phyloP scores from a whole-genome alignment of 2,329 filamentous ascomycete genomes.

The Hyphodiscus sp. region DNA sequence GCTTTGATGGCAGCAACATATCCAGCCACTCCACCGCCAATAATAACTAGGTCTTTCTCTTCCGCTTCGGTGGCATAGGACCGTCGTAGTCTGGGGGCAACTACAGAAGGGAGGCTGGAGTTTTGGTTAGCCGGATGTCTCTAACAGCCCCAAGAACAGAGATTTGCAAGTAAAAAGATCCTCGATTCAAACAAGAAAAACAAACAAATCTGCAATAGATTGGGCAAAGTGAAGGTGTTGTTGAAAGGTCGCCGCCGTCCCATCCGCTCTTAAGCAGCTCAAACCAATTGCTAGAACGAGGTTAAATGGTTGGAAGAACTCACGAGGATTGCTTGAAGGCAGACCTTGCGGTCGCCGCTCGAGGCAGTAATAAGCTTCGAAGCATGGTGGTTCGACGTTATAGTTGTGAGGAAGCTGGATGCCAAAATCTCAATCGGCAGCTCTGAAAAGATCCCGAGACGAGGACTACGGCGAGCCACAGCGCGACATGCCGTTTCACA shows the following conservation, averaged over 20 bases:
- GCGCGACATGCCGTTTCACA: too few species aligned
- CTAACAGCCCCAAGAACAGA: background rate
- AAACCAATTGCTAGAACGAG: background rate
- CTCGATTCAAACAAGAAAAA: too few species aligned
- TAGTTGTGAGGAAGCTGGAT: slow-evolving; percentile 10
- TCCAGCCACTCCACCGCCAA: slow-evolving; percentile 94
- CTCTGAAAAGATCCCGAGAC: background rate
- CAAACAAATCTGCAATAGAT: too few species aligned
- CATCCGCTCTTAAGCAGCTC: background rate
- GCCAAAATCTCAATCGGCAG: background rate
- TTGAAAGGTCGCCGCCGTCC: too few species aligned
- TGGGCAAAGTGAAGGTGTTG: too few species aligned
- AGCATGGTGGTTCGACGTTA: slow-evolving; percentile 44
- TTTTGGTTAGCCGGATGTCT: slow-evolving; percentile 20
- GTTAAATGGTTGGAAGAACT: slow-evolving; percentile 25
- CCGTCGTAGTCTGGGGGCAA: slow-evolving; percentile 49
- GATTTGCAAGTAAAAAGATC: background rate
- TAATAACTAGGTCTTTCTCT: slow-evolving; percentile 95
- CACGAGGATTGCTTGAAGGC: slow-evolving; percentile 49
- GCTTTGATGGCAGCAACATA: slow-evolving; percentile 99
- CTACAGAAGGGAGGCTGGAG: slow-evolving; percentile 43
- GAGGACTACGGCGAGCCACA: background rate
- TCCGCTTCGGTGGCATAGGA: slow-evolving; percentile 58
- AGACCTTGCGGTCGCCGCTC: slow-evolving; percentile 49
- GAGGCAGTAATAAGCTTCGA: slow-evolving; percentile 54